Conservation (phyloP, 352 stramenopile genomes). For the Phytophthora tentaculata region DNA sequence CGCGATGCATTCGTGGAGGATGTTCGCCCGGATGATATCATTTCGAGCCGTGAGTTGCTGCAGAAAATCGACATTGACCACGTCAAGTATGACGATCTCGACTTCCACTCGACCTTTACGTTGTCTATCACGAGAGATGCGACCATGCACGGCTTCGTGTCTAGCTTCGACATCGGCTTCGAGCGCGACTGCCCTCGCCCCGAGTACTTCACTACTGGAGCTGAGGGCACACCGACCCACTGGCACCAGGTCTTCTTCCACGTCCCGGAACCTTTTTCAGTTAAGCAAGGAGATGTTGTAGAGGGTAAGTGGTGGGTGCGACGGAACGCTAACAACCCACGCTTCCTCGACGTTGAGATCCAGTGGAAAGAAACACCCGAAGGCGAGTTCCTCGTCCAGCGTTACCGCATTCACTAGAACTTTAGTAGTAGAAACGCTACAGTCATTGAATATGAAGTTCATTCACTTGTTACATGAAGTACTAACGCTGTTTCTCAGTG, state of each 20-base stretch:
- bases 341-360: constrained; percentile 93
- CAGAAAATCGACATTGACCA: constrained; percentile 89
- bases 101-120: constrained; percentile 92
- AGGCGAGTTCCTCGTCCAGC: constrained; percentile 52
- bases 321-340: constrained; percentile 93
- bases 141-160: constrained; percentile 95
- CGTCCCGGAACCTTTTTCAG: constrained; percentile 79
- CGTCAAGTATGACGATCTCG: constrained; percentile 94
- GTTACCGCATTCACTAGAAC: constrained; percentile 82
- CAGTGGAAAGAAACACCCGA: constrained; percentile 68
- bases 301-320: constrained; percentile 87
- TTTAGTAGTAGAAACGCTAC: constrained; percentile 20
- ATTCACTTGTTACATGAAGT: constrained; percentile 6
- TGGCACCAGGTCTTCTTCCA: constrained; percentile 99
- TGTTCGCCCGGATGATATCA: constrained; percentile 87
- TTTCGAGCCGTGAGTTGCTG: constrained; percentile 89
- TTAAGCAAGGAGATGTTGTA: constrained; percentile 80
- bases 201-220: constrained; percentile 95
- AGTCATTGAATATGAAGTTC: constrained; percentile 28
- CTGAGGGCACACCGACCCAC: constrained; percentile 94
- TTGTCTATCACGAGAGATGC: constrained; percentile 88
- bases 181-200: constrained; percentile 91
- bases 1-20: constrained; percentile 97
- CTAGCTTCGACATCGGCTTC: constrained; percentile 98
- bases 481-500: not conserved